These are phyloP conservation scores for Heliamphora pulchella DNA, from an alignment of 179 eudicot species.

Conservation along the genomic window DNA sequence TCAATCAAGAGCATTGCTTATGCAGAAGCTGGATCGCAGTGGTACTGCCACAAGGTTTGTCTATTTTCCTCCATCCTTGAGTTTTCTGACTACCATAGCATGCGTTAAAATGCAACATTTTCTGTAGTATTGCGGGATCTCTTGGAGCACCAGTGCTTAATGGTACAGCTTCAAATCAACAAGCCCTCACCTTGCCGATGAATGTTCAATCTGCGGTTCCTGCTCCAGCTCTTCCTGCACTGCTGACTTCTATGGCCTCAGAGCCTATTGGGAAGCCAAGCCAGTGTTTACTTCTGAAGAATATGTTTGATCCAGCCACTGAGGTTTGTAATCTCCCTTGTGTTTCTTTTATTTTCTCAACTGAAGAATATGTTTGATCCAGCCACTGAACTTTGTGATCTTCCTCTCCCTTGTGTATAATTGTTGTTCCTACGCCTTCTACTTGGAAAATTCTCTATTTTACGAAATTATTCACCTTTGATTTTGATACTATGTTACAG, in stretches of 20 bases:
- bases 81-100: neutral
- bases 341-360: neutral
- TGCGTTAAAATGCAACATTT: conserved; percentile 10
- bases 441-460: neutral
- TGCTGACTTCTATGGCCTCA: conserved; percentile 34
- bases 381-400: no score
- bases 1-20: conserved; percentile 85
- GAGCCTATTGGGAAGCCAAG: conserved; percentile 79
- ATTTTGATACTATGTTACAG: conserved; percentile 30
- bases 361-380: no score
- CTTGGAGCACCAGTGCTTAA: conserved; percentile 50
- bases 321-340: conserved; percentile 44
- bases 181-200: conserved; percentile 40
- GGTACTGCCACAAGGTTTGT: conserved; percentile 75
- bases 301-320: conserved; percentile 87
- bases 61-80: neutral
- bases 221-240: conserved; percentile 40
- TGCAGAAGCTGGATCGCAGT: conserved; percentile 89
- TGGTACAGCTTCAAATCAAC: conserved; percentile 38
- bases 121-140: conserved; percentile 33
- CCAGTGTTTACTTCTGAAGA: conserved; percentile 82
- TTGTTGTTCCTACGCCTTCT: no score
- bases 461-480: neutral
- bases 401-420: no score
- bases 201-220: conserved; percentile 50